Base-by-base conservation (phyloP, 1,284 basidiomycete genomes). In the Cutaneotrichosporon sp. region DNA sequence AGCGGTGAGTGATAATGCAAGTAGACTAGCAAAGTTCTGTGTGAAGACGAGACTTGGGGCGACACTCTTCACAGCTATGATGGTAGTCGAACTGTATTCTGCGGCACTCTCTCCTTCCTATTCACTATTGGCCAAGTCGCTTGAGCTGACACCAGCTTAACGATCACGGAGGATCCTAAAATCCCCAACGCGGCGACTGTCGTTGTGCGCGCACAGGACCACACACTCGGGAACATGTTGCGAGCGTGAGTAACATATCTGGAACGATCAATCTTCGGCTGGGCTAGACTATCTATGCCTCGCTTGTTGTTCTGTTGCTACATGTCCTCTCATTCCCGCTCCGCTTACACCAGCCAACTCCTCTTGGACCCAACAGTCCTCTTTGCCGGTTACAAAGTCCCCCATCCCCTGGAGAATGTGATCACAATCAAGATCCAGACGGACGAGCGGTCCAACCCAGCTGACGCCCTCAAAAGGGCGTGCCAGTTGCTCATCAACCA, bases 321-420 rank as follows among this genome's bases (percentile, higher is more conserved):
- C n/a, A n/a, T n/a, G n/a, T n/a, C n/a, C n/a, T n/a, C n/a, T n/a
- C n/a, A n/a, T n/a, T n/a, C n/a, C n/a, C n/a, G n/a, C n/a, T 25
- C 19, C 25, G 17, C 32, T 47, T 6, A 51, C 54, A 49, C 34
- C 72, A 93, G 90, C 9, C 90, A 97, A 81, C 83, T 96, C 22
- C 83, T 94, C 22, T 75, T 84, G 12, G 87, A 87, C 80, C 85
- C 88, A 1, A 80, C 85, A 61, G 84, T 96, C 59, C 83, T 94
- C 55, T 98, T 98, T 71, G 92, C 92, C 3, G 94, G 94, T 0
- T 97, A 97, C 83, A 92, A 93, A 78, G 90, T 94, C 33, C 92
- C 94, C 0, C 94, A 97, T 67, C 94, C 96, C 1, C 82, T 97
- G 17, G 90, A 97, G 60, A 92, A 94, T 8, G 82, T 91, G 66